Evolutionary conservation across 768 basidiomycete genomes (phyloP).

Genomic region (Chalciporus piperatus): DNA sequence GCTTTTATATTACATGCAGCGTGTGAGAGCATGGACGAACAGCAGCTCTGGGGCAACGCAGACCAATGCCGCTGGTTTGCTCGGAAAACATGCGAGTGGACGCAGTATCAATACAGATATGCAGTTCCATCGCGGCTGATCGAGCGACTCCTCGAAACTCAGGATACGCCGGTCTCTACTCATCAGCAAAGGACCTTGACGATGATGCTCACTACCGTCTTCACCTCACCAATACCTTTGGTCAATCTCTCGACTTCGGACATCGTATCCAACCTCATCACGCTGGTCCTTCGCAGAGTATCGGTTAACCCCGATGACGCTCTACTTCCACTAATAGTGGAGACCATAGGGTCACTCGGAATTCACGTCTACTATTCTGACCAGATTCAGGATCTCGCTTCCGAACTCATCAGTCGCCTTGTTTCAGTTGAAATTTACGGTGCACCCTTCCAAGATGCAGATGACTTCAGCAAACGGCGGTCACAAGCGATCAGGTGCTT

Average conservation of each 20-base stretch:
- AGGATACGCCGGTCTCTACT: constrained; percentile 47
- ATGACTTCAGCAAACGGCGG: constrained; percentile 42
- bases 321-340: constrained; percentile 64
- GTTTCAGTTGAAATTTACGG: constrained; percentile 68
- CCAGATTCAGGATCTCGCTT: constrained; percentile 90
- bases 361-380: constrained; percentile 94
- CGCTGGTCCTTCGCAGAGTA: constrained; percentile 68
- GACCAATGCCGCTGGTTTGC: constrained; percentile 84
- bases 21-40: constrained; percentile 63
- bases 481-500: constrained; percentile 69
- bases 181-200: constrained; percentile 60
- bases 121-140: constrained; percentile 83
- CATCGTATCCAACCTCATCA: constrained; percentile 74
- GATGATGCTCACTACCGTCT: constrained; percentile 79
- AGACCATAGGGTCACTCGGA: constrained; percentile 80
- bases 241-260: constrained; percentile 92
- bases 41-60: constrained; percentile 60
- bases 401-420: constrained; percentile 76
- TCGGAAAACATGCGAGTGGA: constrained; percentile 77
- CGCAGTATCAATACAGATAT: constrained; percentile 91
- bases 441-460: constrained; percentile 39
- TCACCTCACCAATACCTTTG: constrained; percentile 77
- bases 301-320: constrained; percentile 59
- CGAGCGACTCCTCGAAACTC: constrained; percentile 66
- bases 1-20: constrained; percentile 68